Percentiles rank a stretch among this genome's conserved stretches.
phyloP scores from a whole-genome alignment of 2,329 filamentous ascomycete genomes.

The Fusarium decemcellulare region DNA sequence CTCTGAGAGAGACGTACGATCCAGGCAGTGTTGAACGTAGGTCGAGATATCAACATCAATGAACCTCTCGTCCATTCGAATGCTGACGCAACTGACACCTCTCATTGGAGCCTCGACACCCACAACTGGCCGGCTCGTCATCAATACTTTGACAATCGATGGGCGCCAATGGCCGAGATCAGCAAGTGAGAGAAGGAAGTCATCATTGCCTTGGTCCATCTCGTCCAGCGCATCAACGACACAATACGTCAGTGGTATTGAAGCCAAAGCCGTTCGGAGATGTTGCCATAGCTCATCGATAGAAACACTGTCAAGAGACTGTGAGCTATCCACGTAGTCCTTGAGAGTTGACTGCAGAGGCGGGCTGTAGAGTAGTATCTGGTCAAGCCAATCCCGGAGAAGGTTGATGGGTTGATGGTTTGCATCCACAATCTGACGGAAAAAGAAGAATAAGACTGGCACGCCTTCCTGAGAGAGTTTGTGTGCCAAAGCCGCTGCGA shows the following conservation, averaged over 20 bases:
- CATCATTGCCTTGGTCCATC: slow-evolving; percentile 55
- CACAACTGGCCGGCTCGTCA: slow-evolving; percentile 59
- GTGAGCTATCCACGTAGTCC: slow-evolving; percentile 16
- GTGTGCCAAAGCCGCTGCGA: slow-evolving; percentile 47
- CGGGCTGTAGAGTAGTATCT: slow-evolving; percentile 51
- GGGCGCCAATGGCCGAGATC: slow-evolving; percentile 51
- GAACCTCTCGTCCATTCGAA: slow-evolving; percentile 54
- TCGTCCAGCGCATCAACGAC: slow-evolving; percentile 63
- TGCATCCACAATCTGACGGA: slow-evolving; percentile 56
- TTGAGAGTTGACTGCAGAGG: slow-evolving; percentile 47
- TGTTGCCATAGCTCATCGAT: slow-evolving; percentile 50
- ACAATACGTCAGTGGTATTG: slow-evolving; percentile 50
- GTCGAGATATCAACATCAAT: slow-evolving; percentile 59
- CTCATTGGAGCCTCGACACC: slow-evolving; percentile 51
- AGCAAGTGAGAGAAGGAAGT: slow-evolving; percentile 52
- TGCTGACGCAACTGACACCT: slow-evolving; percentile 39
- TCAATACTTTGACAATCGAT: slow-evolving; percentile 55
- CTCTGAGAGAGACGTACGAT: slow-evolving; percentile 28
- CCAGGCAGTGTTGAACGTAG: slow-evolving; percentile 50
- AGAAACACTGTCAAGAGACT: slow-evolving; percentile 20
- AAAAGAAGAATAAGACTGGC: slow-evolving; percentile 57
- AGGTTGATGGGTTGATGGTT: slow-evolving; percentile 51
- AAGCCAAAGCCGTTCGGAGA: slow-evolving; percentile 44
- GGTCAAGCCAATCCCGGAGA: slow-evolving; percentile 54
- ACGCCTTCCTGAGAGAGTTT: slow-evolving; percentile 26